Percentiles rank a stretch among this genome's conserved stretches.
These are phyloP conservation scores for Dinochytrium kinnereticum DNA, from an alignment of 371 early-diverging fungal species.

Conservation along the genomic window DNA sequence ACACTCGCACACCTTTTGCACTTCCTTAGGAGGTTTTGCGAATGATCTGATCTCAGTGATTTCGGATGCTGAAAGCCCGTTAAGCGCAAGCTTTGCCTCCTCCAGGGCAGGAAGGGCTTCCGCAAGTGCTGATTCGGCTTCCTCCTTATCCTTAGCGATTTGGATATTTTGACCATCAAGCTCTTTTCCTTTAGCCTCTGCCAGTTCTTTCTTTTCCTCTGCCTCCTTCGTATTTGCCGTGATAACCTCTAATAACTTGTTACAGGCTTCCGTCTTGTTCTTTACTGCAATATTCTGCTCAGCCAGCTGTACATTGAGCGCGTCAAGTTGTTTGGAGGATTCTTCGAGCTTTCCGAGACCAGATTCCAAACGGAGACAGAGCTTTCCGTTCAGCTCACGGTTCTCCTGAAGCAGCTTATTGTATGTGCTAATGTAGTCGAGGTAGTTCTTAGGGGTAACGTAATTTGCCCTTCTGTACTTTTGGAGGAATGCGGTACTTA, in stretches of 20 bases:
- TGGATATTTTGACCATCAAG: constrained; percentile 60
- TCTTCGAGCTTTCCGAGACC: constrained; percentile 65
- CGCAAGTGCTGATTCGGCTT: constrained; percentile 66
- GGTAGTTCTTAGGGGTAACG: constrained; percentile 66
- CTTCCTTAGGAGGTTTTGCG: constrained; percentile 67
- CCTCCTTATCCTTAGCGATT: constrained; percentile 68
- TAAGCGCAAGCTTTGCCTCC: constrained; percentile 60
- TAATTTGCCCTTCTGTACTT: constrained; percentile 63
- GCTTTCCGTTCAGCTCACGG: constrained; percentile 55
- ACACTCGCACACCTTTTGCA: constrained; percentile 71
- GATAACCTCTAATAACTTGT: constrained; percentile 62
- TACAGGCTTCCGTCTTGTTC: constrained; percentile 65
- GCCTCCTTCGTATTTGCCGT: constrained; percentile 61
- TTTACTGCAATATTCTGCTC: constrained; percentile 66
- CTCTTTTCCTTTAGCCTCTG: constrained; percentile 61
- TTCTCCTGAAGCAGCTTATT: constrained; percentile 59
- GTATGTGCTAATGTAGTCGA: constrained; percentile 64
- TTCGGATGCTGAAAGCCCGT: constrained; percentile 61
- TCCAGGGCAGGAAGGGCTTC: constrained; percentile 66
- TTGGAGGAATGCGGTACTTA: constrained; percentile 54
- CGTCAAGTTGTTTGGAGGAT: constrained; percentile 60
- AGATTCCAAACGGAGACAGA: constrained; percentile 59
- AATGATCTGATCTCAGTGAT: constrained; percentile 69
- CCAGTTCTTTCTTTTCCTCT: constrained; percentile 64
- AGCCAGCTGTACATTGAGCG: constrained; percentile 60